phyloP scores from a whole-genome alignment of 1,284 basidiomycete genomes.

The Coriolopsis trogii region DNA sequence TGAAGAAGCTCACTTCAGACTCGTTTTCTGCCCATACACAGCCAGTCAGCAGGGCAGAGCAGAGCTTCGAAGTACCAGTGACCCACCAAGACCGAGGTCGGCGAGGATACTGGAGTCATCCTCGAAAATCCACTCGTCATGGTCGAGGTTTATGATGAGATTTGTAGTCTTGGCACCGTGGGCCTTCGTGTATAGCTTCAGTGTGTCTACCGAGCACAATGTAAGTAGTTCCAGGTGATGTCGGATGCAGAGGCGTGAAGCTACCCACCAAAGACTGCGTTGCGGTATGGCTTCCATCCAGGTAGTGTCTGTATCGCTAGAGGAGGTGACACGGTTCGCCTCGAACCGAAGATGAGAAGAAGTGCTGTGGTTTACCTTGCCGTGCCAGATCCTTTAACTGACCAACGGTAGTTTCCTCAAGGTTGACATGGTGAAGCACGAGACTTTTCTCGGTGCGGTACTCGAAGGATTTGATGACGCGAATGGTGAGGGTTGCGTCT shows the following conservation, averaged over 20 bases:
- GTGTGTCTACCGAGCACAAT: conserved; percentile 63
- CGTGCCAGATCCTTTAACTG: conserved; percentile 73
- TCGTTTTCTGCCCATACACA: conserved; percentile 97
- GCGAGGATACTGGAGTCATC: conserved; percentile 68
- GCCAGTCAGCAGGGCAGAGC: too few relatives aligned
- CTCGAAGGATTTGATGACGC: conserved; percentile 95
- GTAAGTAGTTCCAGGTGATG: neutral
- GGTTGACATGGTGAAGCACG: conserved; percentile 82
- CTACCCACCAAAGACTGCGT: conserved; percentile 67
- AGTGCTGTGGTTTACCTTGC: conserved; percentile 50
- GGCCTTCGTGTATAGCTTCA: conserved; percentile 94
- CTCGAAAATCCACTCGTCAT: conserved; percentile 89
- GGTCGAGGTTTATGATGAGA: conserved; percentile 93
- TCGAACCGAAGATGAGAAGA: conserved; percentile 3
- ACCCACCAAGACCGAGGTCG: conserved; percentile 76
- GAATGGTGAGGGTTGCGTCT: conserved; percentile 83
- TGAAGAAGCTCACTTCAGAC: conserved; percentile 92
- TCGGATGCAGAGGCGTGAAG: too few relatives aligned
- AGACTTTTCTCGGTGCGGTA: conserved; percentile 90
- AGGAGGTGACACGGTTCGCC: conserved; percentile 1
- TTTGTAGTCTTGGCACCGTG: conserved; percentile 97
- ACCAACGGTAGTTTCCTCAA: conserved; percentile 77
- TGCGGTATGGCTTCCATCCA: conserved; percentile 88
- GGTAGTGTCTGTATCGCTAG: conserved; percentile 71
- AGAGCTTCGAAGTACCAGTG: too few relatives aligned